Conservation (phyloP, 202 grass and related monocot genomes). For the Saccharum hybrid region DNA sequence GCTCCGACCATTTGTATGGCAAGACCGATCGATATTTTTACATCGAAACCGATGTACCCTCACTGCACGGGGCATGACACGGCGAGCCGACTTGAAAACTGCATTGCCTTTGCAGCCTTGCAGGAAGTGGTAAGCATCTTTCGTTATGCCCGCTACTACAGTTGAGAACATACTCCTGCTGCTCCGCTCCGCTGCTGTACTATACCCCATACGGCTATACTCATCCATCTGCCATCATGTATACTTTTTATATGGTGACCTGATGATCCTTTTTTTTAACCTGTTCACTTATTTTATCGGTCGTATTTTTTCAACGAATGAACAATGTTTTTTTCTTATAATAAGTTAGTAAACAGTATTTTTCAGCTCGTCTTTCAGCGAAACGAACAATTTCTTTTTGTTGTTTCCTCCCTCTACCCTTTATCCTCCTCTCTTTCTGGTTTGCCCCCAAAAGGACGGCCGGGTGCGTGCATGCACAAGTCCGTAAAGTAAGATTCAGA, state of each 20-base stretch:
- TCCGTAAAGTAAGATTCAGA: not conserved
- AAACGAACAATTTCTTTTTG: not conserved
- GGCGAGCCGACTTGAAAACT: not conserved
- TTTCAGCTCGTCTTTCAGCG: too few species aligned
- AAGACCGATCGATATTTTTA: slow-evolving; percentile 4
- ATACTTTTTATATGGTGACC: not conserved
- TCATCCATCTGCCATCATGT: not conserved
- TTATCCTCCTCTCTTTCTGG: slow-evolving; percentile 4
- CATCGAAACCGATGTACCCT: not conserved
- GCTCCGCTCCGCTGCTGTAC: not conserved
- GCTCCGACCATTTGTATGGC: not conserved
- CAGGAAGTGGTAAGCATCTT: slow-evolving; percentile 32
- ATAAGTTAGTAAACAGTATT: too few species aligned
- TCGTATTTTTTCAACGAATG: too few species aligned
- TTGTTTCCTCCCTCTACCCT: not conserved
- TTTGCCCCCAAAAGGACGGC: not conserved
- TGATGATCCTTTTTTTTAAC: not conserved
- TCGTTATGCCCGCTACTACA: slow-evolving; percentile 5
- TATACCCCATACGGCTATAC: not conserved
- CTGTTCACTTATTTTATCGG: too few species aligned
- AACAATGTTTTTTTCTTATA: too few species aligned
- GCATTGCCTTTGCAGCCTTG: not conserved
- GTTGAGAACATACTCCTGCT: slow-evolving; percentile 20
- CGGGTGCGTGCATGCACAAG: not conserved
- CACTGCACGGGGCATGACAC: not conserved